These are phyloP conservation scores for Sicyos edulis DNA, from an alignment of 306 rosid species.

Conservation along the genomic window DNA sequence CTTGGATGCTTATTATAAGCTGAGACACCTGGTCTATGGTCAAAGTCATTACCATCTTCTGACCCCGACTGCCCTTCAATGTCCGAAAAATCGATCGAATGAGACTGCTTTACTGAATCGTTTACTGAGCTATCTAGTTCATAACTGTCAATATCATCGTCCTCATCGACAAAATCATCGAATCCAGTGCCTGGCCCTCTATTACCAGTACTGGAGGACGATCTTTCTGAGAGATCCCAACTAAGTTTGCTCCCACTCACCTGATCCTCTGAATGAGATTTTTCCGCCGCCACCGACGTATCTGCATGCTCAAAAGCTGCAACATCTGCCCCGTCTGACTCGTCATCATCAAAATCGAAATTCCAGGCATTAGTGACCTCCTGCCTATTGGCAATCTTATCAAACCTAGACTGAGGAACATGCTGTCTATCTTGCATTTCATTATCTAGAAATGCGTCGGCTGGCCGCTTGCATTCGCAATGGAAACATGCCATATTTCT, in stretches of 20 bases:
- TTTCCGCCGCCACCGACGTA: constrained; percentile 43
- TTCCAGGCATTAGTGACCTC: constrained; percentile 93
- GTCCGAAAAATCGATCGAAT: constrained; percentile 48
- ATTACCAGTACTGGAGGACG: constrained; percentile 37
- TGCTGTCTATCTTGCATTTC: constrained; percentile 50
- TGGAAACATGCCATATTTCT: constrained; percentile 88
- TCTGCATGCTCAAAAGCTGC: constrained; percentile 96
- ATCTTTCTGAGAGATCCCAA: constrained; percentile 43
- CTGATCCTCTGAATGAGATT: constrained; percentile 35
- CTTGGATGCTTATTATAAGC: constrained; percentile 35
- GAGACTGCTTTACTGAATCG: constrained; percentile 37
- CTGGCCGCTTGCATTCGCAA: constrained; percentile 94
- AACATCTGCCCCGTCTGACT: constrained; percentile 97
- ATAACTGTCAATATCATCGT: constrained; percentile 80
- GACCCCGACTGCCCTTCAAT: constrained; percentile 41
- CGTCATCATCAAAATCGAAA: constrained; percentile 91
- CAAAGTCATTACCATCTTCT: constrained; percentile 39
- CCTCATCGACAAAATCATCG: constrained; percentile 89
- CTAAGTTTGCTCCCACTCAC: constrained; percentile 41
- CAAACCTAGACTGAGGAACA: constrained; percentile 44
- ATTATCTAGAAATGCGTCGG: constrained; percentile 61
- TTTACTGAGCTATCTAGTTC: constrained; percentile 52
- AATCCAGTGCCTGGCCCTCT: constrained; percentile 59
- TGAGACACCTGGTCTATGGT: constrained; percentile 25
- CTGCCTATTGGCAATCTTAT: constrained; percentile 40